Conservation (phyloP, 805 yeast species). For the Millerozyma acaciae region DNA sequence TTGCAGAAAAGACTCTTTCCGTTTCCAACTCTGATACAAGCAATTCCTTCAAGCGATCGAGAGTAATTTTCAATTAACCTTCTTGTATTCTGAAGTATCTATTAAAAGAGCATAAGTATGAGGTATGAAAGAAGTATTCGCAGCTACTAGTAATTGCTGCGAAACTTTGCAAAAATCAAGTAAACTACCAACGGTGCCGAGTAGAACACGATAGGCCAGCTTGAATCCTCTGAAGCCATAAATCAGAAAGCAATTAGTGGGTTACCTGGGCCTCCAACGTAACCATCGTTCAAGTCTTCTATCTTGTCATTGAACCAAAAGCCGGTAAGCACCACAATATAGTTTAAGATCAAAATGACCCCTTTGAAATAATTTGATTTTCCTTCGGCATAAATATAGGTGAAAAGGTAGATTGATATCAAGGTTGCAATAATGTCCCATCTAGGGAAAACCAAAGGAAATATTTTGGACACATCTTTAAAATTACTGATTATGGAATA, state of each 20-base stretch:
- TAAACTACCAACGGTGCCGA: too few relatives aligned
- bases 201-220: too few relatives aligned
- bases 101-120: too few relatives aligned
- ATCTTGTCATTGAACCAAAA: conserved; percentile 60
- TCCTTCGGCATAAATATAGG: conserved; percentile 94
- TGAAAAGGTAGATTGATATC: conserved; percentile 81
- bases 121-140: too few relatives aligned
- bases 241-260: too few relatives aligned
- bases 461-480: conserved; percentile 45
- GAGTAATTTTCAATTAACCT: too few relatives aligned
- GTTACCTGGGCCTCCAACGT: conserved; percentile 8
- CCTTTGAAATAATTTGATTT: conserved; percentile 96
- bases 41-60: too few relatives aligned
- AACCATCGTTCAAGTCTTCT: conserved; percentile 29
- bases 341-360: conserved; percentile 74
- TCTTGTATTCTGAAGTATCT: too few relatives aligned
- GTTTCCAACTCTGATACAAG: too few relatives aligned
- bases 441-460: conserved; percentile 84
- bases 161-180: too few relatives aligned
- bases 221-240: background rate
- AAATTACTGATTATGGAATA: conserved; percentile 54
- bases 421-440: conserved; percentile 92
- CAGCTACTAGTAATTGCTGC: too few relatives aligned
- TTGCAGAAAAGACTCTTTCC: too few relatives aligned
- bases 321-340: conserved; percentile 72